These are phyloP conservation scores for Phytophthora cactorum DNA, from an alignment of 352 stramenopile genomes.

Conservation along the genomic window DNA sequence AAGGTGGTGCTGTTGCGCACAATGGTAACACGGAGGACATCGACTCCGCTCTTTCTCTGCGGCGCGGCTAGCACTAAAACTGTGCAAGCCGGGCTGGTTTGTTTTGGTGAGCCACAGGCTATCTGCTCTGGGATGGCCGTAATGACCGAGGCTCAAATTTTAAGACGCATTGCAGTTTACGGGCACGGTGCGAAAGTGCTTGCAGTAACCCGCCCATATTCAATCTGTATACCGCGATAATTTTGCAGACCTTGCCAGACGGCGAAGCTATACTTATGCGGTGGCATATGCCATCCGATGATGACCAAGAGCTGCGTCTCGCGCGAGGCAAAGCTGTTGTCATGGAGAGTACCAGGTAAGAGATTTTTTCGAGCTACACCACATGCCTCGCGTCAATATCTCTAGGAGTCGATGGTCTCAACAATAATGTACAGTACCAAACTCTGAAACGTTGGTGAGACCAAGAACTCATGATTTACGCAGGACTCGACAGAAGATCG, in stretches of 20 bases:
- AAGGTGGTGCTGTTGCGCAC: slow-evolving; percentile 8
- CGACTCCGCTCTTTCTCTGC: slow-evolving; percentile 1
- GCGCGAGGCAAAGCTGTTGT: no score
- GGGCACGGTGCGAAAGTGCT: background rate
- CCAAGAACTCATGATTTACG: background rate
- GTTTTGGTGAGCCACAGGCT: background rate
- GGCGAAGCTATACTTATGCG: slow-evolving; percentile 5
- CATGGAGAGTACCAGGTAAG: no score
- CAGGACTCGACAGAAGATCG: slow-evolving; percentile 32
- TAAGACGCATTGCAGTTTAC: slow-evolving; percentile 5
- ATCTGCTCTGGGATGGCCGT: background rate
- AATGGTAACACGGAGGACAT: slow-evolving; percentile 3
- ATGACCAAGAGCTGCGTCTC: background rate
- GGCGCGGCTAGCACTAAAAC: background rate
- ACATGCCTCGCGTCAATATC: background rate
- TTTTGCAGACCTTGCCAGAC: slow-evolving; percentile 1
- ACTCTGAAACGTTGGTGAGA: background rate
- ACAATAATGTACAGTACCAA: background rate
- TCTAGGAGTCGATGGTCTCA: background rate
- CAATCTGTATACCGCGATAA: slow-evolving; percentile 13
- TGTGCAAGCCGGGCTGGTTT: background rate
- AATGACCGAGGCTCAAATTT: background rate
- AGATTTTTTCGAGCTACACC: background rate
- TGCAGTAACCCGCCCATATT: slow-evolving; percentile 9
- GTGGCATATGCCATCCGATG: background rate